Evolutionary conservation across 148 eudicot genomes (phyloP).

Genomic region (Talinum fruticosum): DNA sequence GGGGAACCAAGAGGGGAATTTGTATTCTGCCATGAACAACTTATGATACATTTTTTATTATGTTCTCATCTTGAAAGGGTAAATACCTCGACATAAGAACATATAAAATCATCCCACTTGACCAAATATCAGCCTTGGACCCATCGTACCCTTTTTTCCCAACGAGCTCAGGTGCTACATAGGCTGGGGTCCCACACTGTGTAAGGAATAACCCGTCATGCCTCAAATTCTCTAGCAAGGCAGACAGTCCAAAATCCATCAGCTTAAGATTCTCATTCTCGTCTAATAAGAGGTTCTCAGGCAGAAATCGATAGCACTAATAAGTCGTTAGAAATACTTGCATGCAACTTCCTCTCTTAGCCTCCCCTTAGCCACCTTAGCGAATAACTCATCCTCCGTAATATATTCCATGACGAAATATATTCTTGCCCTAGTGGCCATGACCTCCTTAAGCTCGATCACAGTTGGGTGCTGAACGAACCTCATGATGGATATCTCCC

Average conservation of each 20-base stretch:
- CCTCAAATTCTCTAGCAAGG: slow-evolving; percentile 57
- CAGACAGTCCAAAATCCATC: slow-evolving; percentile 66
- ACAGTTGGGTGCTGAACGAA: slow-evolving; percentile 57
- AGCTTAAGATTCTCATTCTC: slow-evolving; percentile 57
- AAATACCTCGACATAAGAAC: slow-evolving; percentile 58
- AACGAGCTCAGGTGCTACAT: slow-evolving; percentile 73
- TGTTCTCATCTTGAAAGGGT: slow-evolving; percentile 61
- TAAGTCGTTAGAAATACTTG: slow-evolving; percentile 56
- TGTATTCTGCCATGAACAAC: slow-evolving; percentile 57
- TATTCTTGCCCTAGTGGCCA: slow-evolving; percentile 60
- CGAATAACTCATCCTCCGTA: slow-evolving; percentile 64
- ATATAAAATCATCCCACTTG: slow-evolving; percentile 65
- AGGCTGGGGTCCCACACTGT: slow-evolving; percentile 80
- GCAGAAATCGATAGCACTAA: slow-evolving; percentile 45
- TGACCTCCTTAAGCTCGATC: slow-evolving; percentile 56
- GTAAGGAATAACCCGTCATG: slow-evolving; percentile 67
- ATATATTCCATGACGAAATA: slow-evolving; percentile 66
- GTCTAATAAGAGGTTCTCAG: slow-evolving; percentile 53
- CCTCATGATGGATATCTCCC: slow-evolving; percentile 64
- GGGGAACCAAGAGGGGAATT: slow-evolving; percentile 69
- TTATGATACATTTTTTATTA: slow-evolving; percentile 66
- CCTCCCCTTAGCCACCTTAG: slow-evolving; percentile 46
- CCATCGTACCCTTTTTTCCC: slow-evolving; percentile 69
- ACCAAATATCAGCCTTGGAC: slow-evolving; percentile 67
- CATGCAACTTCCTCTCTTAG: slow-evolving; percentile 49